These are phyloP conservation scores for Candida nemodendra DNA, from an alignment of 805 yeast species.

Conservation along the genomic window DNA sequence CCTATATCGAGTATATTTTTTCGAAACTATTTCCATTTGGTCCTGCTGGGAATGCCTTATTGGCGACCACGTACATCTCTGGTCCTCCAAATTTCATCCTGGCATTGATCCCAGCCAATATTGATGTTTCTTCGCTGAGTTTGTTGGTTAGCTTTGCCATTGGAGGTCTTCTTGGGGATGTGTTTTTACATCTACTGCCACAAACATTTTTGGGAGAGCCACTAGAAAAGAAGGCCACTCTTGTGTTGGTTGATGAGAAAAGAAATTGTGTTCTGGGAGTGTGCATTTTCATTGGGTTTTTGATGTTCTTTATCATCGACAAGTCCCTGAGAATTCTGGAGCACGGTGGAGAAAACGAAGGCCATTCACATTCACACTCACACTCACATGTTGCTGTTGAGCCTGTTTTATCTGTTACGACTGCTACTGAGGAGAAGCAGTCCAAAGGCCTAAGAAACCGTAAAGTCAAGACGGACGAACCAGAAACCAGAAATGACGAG, in stretches of 20 bases:
- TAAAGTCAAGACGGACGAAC: slow-evolving; percentile 23
- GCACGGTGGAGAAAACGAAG: slow-evolving; percentile 32
- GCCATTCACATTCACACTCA: slow-evolving; percentile 45
- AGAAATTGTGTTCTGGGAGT: slow-evolving; percentile 50
- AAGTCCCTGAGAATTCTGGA: slow-evolving; percentile 53
- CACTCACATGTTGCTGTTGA: slow-evolving; percentile 34
- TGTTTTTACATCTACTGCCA: slow-evolving; percentile 69
- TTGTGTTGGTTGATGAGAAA: slow-evolving; percentile 51
- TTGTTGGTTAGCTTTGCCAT: slow-evolving; percentile 68
- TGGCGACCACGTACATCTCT: slow-evolving; percentile 64
- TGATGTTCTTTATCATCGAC: slow-evolving; percentile 60
- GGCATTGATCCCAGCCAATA: slow-evolving; percentile 54
- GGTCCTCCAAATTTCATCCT: slow-evolving; percentile 62
- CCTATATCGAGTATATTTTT: slow-evolving; percentile 39
- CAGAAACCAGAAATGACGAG: slow-evolving; percentile 12
- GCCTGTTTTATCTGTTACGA: slow-evolving; percentile 6
- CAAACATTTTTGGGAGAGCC: slow-evolving; percentile 60
- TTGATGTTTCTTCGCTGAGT: slow-evolving; percentile 49
- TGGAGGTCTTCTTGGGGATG: slow-evolving; percentile 76
- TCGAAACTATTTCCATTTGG: slow-evolving; percentile 48
- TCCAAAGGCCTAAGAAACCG: slow-evolving; percentile 17
- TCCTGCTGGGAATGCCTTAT: slow-evolving; percentile 58
- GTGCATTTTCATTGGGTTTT: slow-evolving; percentile 60
- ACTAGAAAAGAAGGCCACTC: slow-evolving; percentile 39
- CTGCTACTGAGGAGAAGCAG: slow-evolving; percentile 16